Base-by-base conservation (phyloP, 371 early-diverging fungal species). In the Apophysomyces trapeziformis region DNA sequence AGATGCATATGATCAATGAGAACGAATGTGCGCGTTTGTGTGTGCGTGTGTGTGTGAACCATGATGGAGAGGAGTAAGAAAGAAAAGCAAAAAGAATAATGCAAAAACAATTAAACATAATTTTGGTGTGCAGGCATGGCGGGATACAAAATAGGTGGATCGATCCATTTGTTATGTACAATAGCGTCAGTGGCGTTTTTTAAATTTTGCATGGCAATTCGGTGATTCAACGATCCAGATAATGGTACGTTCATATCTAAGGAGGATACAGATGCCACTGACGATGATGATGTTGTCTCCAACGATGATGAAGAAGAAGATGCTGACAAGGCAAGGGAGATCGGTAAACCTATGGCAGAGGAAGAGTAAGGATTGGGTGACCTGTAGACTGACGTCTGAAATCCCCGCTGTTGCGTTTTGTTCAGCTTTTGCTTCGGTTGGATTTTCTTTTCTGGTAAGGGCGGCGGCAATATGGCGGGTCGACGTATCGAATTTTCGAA, bases 221-320 rank as follows among this genome's bases (percentile, higher is more conserved):
- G 54, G 54, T 50, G 21, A 11, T 50, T 50, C 8, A 50, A 50
- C 18, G 47, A 47, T 47, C 47, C 47, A 16, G 47, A 47, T 4
- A 26, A 50, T 1, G 54, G 21, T 21, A 11, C 21, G 21, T 50
- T 50, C 54, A 21, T 50, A 5, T 50, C 54, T 26, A 50, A 0
- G 21, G 54, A 50, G 0, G 54, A 50, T 18, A 50, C 11, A n/a
- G 54, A 50, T 21, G 54, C 54, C 4, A 50, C 21, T 7, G 54
- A 50, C 9, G 54, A 50, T 2, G 67, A 61, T 38, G 67, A 67
- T 2, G 39, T 47, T 16, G 67, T 60, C 36, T 61, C 67, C n/a
- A 57, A 50, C 14, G 62, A 67, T 16, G 67, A 67, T 1, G 58
- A 60, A 3, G 67, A 67, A 7, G 61, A 61, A 7, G 61, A 61